phyloP scores from a whole-genome alignment of 73 alveolate genomes.

The Stentor coeruleus region DNA sequence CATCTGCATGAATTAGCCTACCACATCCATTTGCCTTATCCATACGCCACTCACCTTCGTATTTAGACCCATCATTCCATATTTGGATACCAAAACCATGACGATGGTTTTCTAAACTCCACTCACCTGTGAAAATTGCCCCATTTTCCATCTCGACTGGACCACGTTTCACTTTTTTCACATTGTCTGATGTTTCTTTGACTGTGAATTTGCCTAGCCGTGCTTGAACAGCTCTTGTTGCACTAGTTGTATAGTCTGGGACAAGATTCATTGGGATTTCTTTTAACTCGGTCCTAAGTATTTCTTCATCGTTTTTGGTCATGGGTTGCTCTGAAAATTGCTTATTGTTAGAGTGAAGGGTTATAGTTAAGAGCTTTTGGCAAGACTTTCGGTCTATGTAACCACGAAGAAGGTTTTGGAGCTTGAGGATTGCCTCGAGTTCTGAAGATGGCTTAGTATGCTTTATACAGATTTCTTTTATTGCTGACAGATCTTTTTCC shows the following conservation, averaged over 20 bases:
- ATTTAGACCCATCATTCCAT: slow-evolving; percentile 6
- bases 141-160: slow-evolving; percentile 7
- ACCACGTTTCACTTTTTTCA: not conserved
- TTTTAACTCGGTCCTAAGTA: not conserved
- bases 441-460: not conserved
- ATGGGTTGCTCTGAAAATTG: slow-evolving; percentile 4
- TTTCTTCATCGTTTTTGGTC: no score
- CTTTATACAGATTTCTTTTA: not conserved
- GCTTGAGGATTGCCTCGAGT: not conserved
- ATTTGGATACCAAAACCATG: not conserved
- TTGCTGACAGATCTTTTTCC: not conserved
- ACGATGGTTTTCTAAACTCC: not conserved
- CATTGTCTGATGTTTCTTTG: not conserved
- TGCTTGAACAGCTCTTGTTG: not conserved
- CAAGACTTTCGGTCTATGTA: not conserved
- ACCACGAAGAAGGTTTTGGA: not conserved
- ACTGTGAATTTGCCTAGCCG: not conserved
- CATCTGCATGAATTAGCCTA: not conserved
- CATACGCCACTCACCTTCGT: not conserved
- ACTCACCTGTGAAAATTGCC: not conserved
- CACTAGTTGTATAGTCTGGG: not conserved
- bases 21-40: slow-evolving; percentile 1
- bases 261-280: not conserved
- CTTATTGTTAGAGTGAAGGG: not conserved
- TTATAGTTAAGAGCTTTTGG: not conserved